Evolutionary conservation across 2,329 filamentous ascomycete genomes (phyloP).

Genomic region (Hymenoscyphus albidus): DNA sequence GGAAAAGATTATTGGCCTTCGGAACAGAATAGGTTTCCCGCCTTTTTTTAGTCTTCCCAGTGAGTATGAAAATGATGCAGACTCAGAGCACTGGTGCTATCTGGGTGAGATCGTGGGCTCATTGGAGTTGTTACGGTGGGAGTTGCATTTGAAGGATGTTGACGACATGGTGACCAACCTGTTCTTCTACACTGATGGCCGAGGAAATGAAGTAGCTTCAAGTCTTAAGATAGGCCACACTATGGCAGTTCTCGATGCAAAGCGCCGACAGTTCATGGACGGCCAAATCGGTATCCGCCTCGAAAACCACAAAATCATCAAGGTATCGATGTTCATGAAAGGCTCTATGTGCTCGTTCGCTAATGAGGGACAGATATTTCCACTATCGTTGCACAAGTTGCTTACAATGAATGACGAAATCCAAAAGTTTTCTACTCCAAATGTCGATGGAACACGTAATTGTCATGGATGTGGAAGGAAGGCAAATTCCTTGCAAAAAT

Average conservation of each 20-base stretch:
- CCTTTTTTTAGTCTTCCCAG: conserved; percentile 19
- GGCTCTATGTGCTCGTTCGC: conserved; percentile 8
- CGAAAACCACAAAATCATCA: conserved; percentile 15
- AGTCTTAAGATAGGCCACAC: conserved; percentile 21
- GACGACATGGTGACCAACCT: conserved; percentile 28
- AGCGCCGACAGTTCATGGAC: conserved; percentile 15
- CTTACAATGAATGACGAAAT: conserved; percentile 21
- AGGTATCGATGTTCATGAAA: conserved; percentile 3
- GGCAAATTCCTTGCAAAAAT: conserved; percentile 20
- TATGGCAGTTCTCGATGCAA: conserved; percentile 24
- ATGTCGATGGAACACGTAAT: conserved; percentile 22
- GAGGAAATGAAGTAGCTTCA: conserved; percentile 28
- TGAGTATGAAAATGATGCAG: conserved; percentile 11
- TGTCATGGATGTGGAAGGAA: conserved; percentile 25
- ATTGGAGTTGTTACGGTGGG: conserved; percentile 21
- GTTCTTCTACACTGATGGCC: conserved; percentile 30
- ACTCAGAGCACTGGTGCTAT: conserved; percentile 24
- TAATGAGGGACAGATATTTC: conserved; percentile 22
- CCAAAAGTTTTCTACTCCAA: conserved; percentile 23
- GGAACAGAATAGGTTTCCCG: conserved; percentile 26
- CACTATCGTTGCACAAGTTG: conserved; percentile 19
- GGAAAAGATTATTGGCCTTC: conserved; percentile 17
- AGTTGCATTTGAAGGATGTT: conserved; percentile 31
- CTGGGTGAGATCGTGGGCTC: conserved; percentile 24
- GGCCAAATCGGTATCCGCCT: conserved; percentile 17